These are phyloP conservation scores for Salix exigua DNA, from an alignment of 345 rosid genomes.

Conservation along the genomic window DNA sequence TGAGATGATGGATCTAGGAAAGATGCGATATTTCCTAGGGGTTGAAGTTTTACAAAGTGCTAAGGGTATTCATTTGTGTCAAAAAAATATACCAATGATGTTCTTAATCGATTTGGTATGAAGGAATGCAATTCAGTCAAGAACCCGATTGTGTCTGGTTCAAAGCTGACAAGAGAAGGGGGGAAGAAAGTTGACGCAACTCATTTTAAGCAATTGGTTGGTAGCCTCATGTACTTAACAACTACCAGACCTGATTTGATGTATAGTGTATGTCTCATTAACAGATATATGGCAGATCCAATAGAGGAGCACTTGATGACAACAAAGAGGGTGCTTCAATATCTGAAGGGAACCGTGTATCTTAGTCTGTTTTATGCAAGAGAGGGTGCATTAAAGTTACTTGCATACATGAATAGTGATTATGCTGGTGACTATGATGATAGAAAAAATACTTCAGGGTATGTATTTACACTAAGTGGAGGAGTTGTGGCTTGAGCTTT, in stretches of 20 bases:
- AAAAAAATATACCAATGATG: not conserved
- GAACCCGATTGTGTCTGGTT: not conserved
- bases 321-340: not conserved
- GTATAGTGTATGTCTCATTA: not conserved
- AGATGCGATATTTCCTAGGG: not conserved
- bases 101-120: not conserved
- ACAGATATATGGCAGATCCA: not conserved
- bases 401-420: no score
- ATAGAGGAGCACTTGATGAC: not conserved
- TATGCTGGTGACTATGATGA: no score
- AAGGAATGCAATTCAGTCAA: not conserved
- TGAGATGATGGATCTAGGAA: not conserved
- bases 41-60: not conserved
- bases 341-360: not conserved
- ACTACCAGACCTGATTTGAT: not conserved
- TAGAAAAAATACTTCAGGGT: no score
- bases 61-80: not conserved
- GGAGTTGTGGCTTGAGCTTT: not conserved
- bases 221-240: not conserved
- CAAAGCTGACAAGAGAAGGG: not conserved
- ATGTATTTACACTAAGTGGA: no score
- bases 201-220: not conserved
- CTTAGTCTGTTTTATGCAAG: not conserved
- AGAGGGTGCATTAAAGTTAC: not conserved
- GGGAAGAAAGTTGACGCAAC: not conserved